These are phyloP conservation scores for Trifolium pratense DNA, from an alignment of 306 rosid species.

Conservation along the genomic window DNA sequence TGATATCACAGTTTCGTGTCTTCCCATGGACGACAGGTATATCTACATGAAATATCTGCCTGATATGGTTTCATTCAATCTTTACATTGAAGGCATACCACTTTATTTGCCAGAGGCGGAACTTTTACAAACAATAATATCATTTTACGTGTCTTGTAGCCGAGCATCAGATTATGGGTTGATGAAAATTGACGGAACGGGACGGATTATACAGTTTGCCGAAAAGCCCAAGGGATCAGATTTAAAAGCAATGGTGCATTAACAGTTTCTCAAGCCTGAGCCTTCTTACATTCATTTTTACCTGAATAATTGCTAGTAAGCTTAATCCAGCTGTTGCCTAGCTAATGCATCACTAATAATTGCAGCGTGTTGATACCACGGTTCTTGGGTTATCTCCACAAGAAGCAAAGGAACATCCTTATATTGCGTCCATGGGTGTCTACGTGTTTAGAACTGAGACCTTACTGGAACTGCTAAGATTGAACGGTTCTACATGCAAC, in stretches of 20 bases:
- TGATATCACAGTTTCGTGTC: slow-evolving; percentile 91
- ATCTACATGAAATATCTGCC: background rate
- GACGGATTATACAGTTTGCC: slow-evolving; percentile 76
- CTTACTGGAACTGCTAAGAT: slow-evolving; percentile 70
- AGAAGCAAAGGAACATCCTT: slow-evolving; percentile 69
- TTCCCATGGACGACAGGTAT: slow-evolving; percentile 92
- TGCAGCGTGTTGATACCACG: slow-evolving; percentile 91
- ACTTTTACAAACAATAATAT: slow-evolving; percentile 2
- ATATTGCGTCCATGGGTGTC: slow-evolving; percentile 98
- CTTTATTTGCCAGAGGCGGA: slow-evolving; percentile 4
- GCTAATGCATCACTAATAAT: slow-evolving; percentile 35
- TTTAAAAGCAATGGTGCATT: slow-evolving; percentile 83
- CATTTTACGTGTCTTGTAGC: slow-evolving; percentile 48
- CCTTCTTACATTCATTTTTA: slow-evolving; percentile 17
- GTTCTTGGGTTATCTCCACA: slow-evolving; percentile 75
- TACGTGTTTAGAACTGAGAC: slow-evolving; percentile 85
- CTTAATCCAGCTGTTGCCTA: slow-evolving; percentile 23
- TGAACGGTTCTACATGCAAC: slow-evolving; percentile 70
- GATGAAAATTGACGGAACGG: slow-evolving; percentile 77
- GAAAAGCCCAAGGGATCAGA: slow-evolving; percentile 92
- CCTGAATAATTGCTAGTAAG: slow-evolving; percentile 1
- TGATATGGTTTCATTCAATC: slow-evolving; percentile 4
- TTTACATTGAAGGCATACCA: background rate
- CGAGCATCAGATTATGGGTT: slow-evolving; percentile 95
- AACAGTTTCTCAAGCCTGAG: slow-evolving; percentile 31